A percentile compares a stretch with the other conserved stretches of the same genome.
Evolutionary conservation across 2,329 filamentous ascomycete species (phyloP).

Genomic region (Fusarium coicis): DNA sequence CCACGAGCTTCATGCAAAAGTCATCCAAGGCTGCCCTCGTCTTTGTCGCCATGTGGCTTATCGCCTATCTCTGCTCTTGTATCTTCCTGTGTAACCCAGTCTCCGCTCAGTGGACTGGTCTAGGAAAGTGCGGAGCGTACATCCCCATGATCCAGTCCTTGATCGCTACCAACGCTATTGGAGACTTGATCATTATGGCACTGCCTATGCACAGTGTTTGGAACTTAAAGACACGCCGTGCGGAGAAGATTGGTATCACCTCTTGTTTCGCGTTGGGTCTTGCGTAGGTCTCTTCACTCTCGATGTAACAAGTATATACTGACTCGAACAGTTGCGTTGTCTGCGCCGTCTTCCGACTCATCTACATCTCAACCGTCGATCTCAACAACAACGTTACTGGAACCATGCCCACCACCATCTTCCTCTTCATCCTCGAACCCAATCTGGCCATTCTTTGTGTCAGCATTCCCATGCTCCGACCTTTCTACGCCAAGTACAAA

Average conservation of each 20-base stretch:
- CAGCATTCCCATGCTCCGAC: slow-evolving; percentile 55
- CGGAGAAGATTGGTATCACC: slow-evolving; percentile 52
- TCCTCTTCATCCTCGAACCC: slow-evolving; percentile 54
- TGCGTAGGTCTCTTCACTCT: slow-evolving; percentile 42
- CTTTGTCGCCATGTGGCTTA: slow-evolving; percentile 55
- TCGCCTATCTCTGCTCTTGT: slow-evolving; percentile 52
- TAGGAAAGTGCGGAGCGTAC: slow-evolving; percentile 48
- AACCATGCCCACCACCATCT: slow-evolving; percentile 53
- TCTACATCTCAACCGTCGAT: slow-evolving; percentile 53
- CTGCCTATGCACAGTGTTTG: slow-evolving; percentile 53
- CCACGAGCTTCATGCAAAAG: slow-evolving; percentile 39
- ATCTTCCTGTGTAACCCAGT: slow-evolving; percentile 61
- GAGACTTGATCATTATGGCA: slow-evolving; percentile 52
- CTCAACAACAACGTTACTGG: slow-evolving; percentile 50
- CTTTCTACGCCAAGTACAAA: slow-evolving; percentile 49
- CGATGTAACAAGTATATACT: not conserved
- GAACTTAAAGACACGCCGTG: slow-evolving; percentile 49
- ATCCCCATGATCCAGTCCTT: slow-evolving; percentile 51
- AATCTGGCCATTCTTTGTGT: slow-evolving; percentile 55
- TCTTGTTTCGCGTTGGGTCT: slow-evolving; percentile 50
- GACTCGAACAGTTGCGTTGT: slow-evolving; percentile 48
- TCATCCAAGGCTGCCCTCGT: slow-evolving; percentile 47
- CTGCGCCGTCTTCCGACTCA: slow-evolving; percentile 52
- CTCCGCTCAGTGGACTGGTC: slow-evolving; percentile 54
- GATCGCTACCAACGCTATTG: slow-evolving; percentile 52